Evolutionary conservation across 2,329 filamentous ascomycete species (phyloP), one percentile per base, ranked within the genome.

Genomic region (Cladosporium velox): DNA sequence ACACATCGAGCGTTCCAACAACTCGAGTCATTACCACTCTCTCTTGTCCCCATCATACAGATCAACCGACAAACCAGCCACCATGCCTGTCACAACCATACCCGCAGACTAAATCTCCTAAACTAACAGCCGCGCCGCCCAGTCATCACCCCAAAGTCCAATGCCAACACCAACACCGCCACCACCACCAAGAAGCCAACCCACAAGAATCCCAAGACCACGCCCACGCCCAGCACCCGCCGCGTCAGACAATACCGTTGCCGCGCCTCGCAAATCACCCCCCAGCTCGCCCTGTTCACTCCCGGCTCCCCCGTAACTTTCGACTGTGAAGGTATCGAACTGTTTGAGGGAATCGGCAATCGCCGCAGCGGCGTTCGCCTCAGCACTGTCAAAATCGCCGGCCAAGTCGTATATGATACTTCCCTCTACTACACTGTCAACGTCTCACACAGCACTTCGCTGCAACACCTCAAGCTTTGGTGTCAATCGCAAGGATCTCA

Each of bases 321-420:
- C 34, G 62, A 65, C 51, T 38, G 54, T 18, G 66, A 67, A 49
- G 59, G 59, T 14, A 14, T 47, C 34, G 8, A 28, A 11, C 30
- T 65, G 2, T 18, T 15, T 28, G 38, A 49, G 5, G n/a, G 30
- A 5, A 24, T 8, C 21, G 41, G 58, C 15, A 44, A 21, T 4
- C 7, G 6, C 14, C 44, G 14, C 21, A n/a, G 32, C 24, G 51
- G 47, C 47, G 35, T 60, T n/a, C 57, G 66, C 14, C n/a, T 67
- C 12, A 57, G 47, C 34, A 34, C 65, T 12, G 59, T 63, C 12
- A 65, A 65, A 26, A 3, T 34, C 30, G 2, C 15, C 14, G 30
- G 58, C 49, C 38, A 63, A 35, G 21, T 49, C 4, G 44, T 63
- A 38, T 67, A 62, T 38, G 62, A 67, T 15, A 59, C 60, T 2